A percentile compares a stretch with the other conserved stretches of the same genome.
These are phyloP conservation scores for Chalciporus sp. DNA, from an alignment of 1,284 basidiomycete genomes.

Conservation along the genomic window DNA sequence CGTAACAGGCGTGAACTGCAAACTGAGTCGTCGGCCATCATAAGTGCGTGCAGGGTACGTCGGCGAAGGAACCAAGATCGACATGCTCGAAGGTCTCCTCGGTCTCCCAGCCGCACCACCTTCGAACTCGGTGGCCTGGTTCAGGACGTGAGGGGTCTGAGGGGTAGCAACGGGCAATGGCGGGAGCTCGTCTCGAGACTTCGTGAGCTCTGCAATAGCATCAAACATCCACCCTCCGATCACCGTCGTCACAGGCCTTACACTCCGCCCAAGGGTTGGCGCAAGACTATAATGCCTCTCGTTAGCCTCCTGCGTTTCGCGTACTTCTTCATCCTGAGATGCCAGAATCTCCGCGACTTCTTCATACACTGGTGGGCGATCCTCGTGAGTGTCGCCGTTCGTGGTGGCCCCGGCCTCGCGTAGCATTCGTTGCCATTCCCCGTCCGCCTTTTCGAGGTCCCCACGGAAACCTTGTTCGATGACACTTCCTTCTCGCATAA, in stretches of 20 bases:
- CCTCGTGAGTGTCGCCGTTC: conserved; percentile 37
- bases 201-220: conserved; percentile 67
- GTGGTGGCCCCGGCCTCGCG: conserved; percentile 44
- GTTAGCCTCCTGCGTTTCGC: conserved; percentile 31
- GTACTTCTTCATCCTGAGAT: conserved; percentile 37
- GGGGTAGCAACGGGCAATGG: background rate
- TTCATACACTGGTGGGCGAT: conserved; percentile 41
- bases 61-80: conserved; percentile 31
- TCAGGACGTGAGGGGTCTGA: background rate
- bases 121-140: conserved; percentile 17
- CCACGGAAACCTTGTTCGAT: conserved; percentile 86
- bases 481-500: conserved; percentile 82
- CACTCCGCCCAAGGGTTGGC: conserved; percentile 20
- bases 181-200: conserved; percentile 16
- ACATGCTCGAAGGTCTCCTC: conserved; percentile 43
- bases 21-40: conserved; percentile 47
- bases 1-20: conserved; percentile 65
- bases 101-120: conserved; percentile 20
- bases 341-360: conserved; percentile 45
- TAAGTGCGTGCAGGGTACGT: conserved; percentile 30
- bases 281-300: conserved; percentile 28
- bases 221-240: conserved; percentile 80
- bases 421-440: conserved; percentile 62
- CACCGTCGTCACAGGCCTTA: conserved; percentile 35
- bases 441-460: conserved; percentile 60